Percentiles rank a stretch among this genome's conserved stretches.
These are phyloP conservation scores for Cerrena zonata DNA, from an alignment of 1,284 basidiomycete genomes.

Conservation along the genomic window DNA sequence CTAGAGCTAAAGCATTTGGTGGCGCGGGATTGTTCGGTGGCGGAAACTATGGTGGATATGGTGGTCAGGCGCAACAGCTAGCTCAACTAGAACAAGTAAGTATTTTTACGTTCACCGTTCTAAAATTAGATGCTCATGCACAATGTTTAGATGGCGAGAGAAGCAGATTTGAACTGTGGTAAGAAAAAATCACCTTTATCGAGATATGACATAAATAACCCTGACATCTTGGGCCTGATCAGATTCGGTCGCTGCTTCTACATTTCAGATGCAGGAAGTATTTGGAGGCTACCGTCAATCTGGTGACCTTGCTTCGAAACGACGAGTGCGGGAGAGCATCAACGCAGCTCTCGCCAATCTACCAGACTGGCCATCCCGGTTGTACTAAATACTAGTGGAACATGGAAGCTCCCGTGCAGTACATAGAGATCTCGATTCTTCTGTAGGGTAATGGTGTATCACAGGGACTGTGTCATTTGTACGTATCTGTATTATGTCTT, in stretches of 20 bases:
- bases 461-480: too few relatives aligned
- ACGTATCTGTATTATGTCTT: too few relatives aligned
- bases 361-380: constrained; percentile 33
- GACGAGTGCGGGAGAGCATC: constrained; percentile 35
- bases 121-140: neutral
- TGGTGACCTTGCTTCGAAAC: constrained; percentile 32
- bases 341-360: constrained; percentile 33
- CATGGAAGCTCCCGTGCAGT: too few relatives aligned
- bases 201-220: neutral
- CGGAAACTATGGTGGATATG: constrained; percentile 16
- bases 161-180: constrained; percentile 31
- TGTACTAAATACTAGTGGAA: constrained; percentile 11
- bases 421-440: too few relatives aligned
- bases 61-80: constrained; percentile 26
- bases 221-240: neutral
- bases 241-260: constrained; percentile 33
- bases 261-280: constrained; percentile 35
- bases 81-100: constrained; percentile 29
- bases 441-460: too few relatives aligned
- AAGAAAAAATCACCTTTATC: constrained; percentile 9
- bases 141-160: constrained; percentile 26
- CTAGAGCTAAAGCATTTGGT: constrained; percentile 23
- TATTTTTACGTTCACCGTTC: neutral
- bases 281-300: constrained; percentile 33
- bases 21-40: constrained; percentile 28